Evolutionary conservation across 2,329 filamentous ascomycete genomes (phyloP), one percentile per base, ranked within the genome.

Genomic region (Ophiostoma montium): DNA sequence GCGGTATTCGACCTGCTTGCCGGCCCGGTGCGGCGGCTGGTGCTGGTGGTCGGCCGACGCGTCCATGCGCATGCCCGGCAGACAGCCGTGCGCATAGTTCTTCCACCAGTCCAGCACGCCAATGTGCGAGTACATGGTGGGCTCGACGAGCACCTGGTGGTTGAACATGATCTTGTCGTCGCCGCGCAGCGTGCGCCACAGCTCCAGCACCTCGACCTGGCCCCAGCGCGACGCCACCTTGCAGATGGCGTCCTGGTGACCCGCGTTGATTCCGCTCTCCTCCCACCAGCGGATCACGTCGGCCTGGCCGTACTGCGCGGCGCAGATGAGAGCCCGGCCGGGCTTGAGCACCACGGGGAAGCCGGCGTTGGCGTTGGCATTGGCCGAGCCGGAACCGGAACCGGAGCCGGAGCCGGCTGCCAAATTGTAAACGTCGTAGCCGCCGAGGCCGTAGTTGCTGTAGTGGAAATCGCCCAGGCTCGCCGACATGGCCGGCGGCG

Each of bases 101-200:
- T 85, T 84, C 89, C 90, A 95, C 90, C 90, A 95, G 62, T 95
- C 86, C 8, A 96, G 69, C 19, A 95, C 87, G 33, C 79, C 73
- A 3, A 88, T 78, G 62, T 94, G 84, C 5, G 87, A 86, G 61
- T 90, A 85, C 58, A 88, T 86, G 1, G 89, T 95, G 0, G 90
- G 85, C 9, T 84, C 85, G 1, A 94, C 84, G 1, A 95, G 74
- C 13, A 66, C 63, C 54, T 59, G 58, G 48, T 59, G 57, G 48
- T 63, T 62, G 47, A 64, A 66, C 50, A 60, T 60, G 43, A 66
- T 58, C 56, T 64, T 64, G 50, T 65, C 62, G 54, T 83, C 78
- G 18, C 84, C 83, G 52, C 84, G 82, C 5, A 84, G 68, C 53
- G 76, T 74, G 55, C 84, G 77, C 89, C 89, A 95, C 47, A 85